Evolutionary conservation across 805 yeast genomes (phyloP), one percentile per base, ranked within the genome.

Genomic region (Suhomyces tanzawaensis): DNA sequence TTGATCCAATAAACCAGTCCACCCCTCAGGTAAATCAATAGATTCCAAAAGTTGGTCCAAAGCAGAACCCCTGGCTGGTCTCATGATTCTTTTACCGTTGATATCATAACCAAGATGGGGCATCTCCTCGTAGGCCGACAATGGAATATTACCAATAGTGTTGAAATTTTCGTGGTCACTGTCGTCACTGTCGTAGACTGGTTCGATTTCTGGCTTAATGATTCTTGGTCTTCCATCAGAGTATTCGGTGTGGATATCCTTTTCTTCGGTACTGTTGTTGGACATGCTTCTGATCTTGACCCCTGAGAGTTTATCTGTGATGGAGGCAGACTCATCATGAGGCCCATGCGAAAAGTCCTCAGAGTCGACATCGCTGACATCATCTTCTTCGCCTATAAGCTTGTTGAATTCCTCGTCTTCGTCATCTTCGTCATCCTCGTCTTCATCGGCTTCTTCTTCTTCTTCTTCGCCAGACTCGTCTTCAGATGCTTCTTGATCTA

Each of bases 61-160:
- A 1, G 98, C 99, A 41, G 95, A 81, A 11, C 97, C 96, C 53
- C 87, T 84, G 7, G 98, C 99, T 9, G 99, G 99, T 62, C 99
- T 80, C 98, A 93, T 91, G 57, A 93, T 90, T 57, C 99, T 79
- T 60, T 90, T 91, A 55, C 99, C 99, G 59, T 93, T 93, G 53
- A 93, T 90, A 60, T 88, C 91, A 62, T 93, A 93, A 41, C 99
- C 98, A 43, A 93, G 80, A 58, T 93, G 99, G 1, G 99, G 99
- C 81, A 84, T 85, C 62, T 90, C 95, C 39, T 93, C 99, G 58
- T 93, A 93, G 2, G 96, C 96, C 14, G 91, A 77, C 15, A 93
- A 55, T 35, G 99, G 98, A 41, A 93, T 77, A 57, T 93, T 87
- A 34, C 99, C 99, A 49, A 93, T 86, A 3, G 97, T 88, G 64